Evolutionary conservation across 768 basidiomycete genomes (phyloP), one percentile per base, ranked within the genome.

Genomic region (Leccinum obscurum): DNA sequence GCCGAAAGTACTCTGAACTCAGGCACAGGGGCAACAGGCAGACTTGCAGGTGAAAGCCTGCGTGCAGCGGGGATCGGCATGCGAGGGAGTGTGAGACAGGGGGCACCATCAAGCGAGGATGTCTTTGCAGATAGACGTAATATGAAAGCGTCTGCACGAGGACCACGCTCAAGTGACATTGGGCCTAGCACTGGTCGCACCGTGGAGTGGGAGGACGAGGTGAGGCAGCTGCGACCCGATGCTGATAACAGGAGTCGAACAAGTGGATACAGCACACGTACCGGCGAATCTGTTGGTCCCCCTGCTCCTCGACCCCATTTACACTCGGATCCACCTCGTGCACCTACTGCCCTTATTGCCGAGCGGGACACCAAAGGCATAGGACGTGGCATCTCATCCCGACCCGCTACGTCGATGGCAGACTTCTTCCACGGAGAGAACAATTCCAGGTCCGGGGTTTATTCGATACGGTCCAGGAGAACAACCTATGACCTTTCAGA

Each of bases 21-120:
- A 52, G 75, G 69, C 8, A 75, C 80, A 11, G 76, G 75, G 28
- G 80, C 70, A 39, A 76, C 74, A 15, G 80, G 83, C 11, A 74
- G 88, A 59, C 71, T 92, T 14, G 71, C 89, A 9, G 84, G 87
- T 4, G 88, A 91, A 70, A 85, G 85, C 15, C 68, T 92, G 59
- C 80, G 86, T 52, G 88, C 89, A 0, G 89, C 90, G 0, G 91
- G 90, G 10, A 75, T 92, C 58, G 80, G 78, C 32, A 79, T 69
- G 73, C 71, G 72, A 52, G 68, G 63, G 26, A 64, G 66, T 72
- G 61, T 64, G 60, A 56, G 72, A 68, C 64, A 69, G 60, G 57
- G 68, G 59, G 56, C 70, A 72, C 37, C 59, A 4, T 58, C 69
- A 66, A 58, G 59, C 62, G 76, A 80, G 35, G 76, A 80, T 55